Conservation (phyloP, 2,329 filamentous ascomycete species). For the Beauveria medogensis region DNA sequence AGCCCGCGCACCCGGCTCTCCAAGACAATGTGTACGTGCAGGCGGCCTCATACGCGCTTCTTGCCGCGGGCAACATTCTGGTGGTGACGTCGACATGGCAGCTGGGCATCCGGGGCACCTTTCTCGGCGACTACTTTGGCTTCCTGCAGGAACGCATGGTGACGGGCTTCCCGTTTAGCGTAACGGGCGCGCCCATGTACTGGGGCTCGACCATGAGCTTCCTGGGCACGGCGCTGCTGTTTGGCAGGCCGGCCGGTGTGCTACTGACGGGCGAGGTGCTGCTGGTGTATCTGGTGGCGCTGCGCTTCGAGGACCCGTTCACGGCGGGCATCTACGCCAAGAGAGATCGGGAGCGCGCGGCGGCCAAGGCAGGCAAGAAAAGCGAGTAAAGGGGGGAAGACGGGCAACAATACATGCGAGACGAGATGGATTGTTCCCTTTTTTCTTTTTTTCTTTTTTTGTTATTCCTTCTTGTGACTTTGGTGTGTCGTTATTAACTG, state of each 20-base stretch:
- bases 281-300: constrained; percentile 69
- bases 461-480: not conserved
- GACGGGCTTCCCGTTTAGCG: constrained; percentile 90
- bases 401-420: not conserved
- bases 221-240: constrained; percentile 75
- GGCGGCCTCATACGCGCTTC: constrained; percentile 61
- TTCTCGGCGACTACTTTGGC: constrained; percentile 96
- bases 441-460: not conserved
- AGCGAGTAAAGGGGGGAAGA: constrained; percentile 29
- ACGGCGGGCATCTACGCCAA: constrained; percentile 89
- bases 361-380: constrained; percentile 42
- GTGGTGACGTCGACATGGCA: constrained; percentile 87
- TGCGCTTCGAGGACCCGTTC: constrained; percentile 89
- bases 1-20: constrained; percentile 69
- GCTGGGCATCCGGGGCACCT: constrained; percentile 89
- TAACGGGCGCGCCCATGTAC: constrained; percentile 92
- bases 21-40: constrained; percentile 45
- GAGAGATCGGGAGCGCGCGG: constrained; percentile 55
- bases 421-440: not conserved
- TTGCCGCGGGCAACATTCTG: constrained; percentile 70
- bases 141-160: constrained; percentile 95
- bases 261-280: constrained; percentile 68
- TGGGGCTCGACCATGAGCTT: constrained; percentile 90
- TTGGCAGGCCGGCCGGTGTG: constrained; percentile 80
- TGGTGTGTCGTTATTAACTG: constrained; percentile 11